phyloP scores from a whole-genome alignment of 345 rosid species.

The Camelina laxa region DNA sequence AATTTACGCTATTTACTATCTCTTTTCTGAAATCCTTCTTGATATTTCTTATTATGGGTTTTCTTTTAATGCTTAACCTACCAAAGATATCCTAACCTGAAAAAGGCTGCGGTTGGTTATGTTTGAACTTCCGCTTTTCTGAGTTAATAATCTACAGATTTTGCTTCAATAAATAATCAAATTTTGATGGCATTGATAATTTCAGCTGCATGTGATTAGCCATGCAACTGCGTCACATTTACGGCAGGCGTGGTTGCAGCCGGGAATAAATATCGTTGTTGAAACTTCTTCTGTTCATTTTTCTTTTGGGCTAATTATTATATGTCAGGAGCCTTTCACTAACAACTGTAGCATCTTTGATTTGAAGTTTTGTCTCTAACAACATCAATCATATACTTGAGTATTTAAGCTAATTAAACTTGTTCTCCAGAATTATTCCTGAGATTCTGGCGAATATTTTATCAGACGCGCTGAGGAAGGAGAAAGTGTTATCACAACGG shows the following conservation, averaged over 20 bases:
- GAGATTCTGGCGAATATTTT: conserved; percentile 73
- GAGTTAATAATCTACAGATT: conserved; percentile 4
- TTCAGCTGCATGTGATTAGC: conserved; percentile 26
- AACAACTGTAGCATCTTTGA: conserved; percentile 29
- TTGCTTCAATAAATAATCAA: conserved; percentile 13
- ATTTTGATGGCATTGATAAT: background rate
- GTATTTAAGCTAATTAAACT: conserved; percentile 6
- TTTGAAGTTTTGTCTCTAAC: conserved; percentile 30
- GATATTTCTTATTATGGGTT: background rate
- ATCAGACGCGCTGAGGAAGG: conserved; percentile 69
- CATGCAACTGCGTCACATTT: conserved; percentile 24
- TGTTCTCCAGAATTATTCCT: conserved; percentile 69
- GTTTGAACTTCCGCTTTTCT: conserved; percentile 14
- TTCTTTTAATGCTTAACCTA: conserved; percentile 23
- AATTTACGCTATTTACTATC: background rate
- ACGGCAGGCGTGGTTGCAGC: conserved; percentile 16
- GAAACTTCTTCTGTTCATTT: conserved; percentile 29
- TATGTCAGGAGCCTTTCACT: conserved; percentile 18
- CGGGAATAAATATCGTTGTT: conserved; percentile 1
- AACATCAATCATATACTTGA: conserved; percentile 6
- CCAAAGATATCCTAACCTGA: conserved; percentile 12
- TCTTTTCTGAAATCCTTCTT: background rate
- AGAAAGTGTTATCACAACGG: conserved; percentile 63
- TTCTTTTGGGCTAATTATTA: conserved; percentile 21
- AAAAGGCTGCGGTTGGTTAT: conserved; percentile 14